Percentiles rank a stretch among this genome's conserved stretches.
Evolutionary conservation across 306 rosid species (phyloP).

Genomic region (Dryas drummondii): DNA sequence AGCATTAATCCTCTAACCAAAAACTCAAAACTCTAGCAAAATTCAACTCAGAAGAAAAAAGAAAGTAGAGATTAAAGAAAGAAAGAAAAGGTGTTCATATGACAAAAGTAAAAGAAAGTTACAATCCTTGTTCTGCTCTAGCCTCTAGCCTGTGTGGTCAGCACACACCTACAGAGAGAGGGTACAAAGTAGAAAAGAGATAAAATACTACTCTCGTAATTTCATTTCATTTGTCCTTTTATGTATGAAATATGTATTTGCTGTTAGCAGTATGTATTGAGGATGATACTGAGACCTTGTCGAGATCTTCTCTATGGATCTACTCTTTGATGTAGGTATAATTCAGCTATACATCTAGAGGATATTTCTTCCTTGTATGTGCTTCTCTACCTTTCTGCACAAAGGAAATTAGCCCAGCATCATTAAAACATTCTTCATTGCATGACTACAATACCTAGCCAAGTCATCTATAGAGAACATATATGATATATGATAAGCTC

Average conservation of each 20-base stretch:
- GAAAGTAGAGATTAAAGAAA: neutral
- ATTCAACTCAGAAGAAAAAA: slow-evolving; percentile 21
- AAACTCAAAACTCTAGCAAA: slow-evolving; percentile 3
- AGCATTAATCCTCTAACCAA: neutral
- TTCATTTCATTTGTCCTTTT: slow-evolving; percentile 53
- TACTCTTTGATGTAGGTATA: slow-evolving; percentile 74
- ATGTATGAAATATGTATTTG: slow-evolving; percentile 71
- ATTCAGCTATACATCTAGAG: slow-evolving; percentile 84
- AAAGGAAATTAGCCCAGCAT: slow-evolving; percentile 16
- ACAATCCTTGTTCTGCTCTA: slow-evolving; percentile 40
- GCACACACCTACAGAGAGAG: slow-evolving; percentile 43
- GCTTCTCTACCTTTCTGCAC: slow-evolving; percentile 79
- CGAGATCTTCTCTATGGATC: slow-evolving; percentile 61
- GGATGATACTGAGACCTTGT: slow-evolving; percentile 44
- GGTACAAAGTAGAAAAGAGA: slow-evolving; percentile 33
- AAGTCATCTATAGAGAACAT: neutral
- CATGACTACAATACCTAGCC: neutral
- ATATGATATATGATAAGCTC: slow-evolving; percentile 13
- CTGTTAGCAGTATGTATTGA: slow-evolving; percentile 95
- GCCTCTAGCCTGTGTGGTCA: slow-evolving; percentile 38
- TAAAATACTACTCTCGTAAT: slow-evolving; percentile 41
- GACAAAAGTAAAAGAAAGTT: slow-evolving; percentile 28
- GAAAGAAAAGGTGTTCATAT: slow-evolving; percentile 25
- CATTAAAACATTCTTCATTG: slow-evolving; percentile 1
- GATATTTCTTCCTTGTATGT: slow-evolving; percentile 55